A percentile compares a stretch with the other conserved stretches of the same genome.
Conservation (phyloP, 345 rosid genomes). For the Pelargonium nanum region DNA sequence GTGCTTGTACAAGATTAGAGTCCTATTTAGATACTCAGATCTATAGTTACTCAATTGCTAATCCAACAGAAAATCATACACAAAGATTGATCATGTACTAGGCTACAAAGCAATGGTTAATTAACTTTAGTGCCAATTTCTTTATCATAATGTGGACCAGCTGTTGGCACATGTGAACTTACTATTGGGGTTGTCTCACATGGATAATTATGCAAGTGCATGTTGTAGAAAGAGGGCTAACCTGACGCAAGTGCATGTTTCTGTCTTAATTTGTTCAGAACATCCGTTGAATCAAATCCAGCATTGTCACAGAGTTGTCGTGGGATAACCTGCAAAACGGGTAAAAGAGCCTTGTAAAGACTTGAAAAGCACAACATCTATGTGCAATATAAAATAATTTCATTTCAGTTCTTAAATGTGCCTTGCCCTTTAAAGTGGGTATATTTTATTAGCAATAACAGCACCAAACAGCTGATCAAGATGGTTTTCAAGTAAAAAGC, state of each 20-base stretch:
- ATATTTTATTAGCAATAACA: neutral
- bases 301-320: conserved; percentile 97
- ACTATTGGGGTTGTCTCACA: no score
- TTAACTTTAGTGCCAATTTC: neutral
- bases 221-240: conserved; percentile 17
- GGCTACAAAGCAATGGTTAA: no score
- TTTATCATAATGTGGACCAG: neutral
- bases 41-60: neutral
- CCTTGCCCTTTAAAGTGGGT: neutral
- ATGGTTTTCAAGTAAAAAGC: no score
- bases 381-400: no score
- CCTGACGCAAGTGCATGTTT: conserved; percentile 91
- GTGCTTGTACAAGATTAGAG: neutral
- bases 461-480: neutral
- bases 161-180: neutral
- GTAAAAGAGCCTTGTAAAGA: no score
- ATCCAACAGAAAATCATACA: neutral
- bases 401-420: no score
- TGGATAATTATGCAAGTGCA: neutral
- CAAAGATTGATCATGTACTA: neutral
- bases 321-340: conserved; percentile 69
- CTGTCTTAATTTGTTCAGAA: conserved; percentile 88
- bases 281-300: conserved; percentile 98
- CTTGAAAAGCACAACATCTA: no score
- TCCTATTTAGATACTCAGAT: neutral